Conservation (phyloP, 2,329 filamentous ascomycete species). For the Eutypella sp. region DNA sequence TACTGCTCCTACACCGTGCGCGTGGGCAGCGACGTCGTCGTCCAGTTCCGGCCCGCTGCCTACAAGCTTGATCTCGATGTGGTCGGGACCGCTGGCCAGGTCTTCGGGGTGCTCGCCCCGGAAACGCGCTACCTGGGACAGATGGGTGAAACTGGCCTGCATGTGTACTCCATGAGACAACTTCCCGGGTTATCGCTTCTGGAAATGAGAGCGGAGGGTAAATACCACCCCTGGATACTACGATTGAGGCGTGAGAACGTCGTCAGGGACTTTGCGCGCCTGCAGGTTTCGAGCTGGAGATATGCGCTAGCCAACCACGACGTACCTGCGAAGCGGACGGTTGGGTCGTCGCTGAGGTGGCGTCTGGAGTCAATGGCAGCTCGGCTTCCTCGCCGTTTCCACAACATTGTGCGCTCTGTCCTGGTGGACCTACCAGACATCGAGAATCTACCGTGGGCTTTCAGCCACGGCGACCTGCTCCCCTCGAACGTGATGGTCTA, state of each 20-base stretch:
- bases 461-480: conserved; percentile 58
- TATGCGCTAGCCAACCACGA: conserved; percentile 12
- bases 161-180: conserved; percentile 37
- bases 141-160: conserved; percentile 25
- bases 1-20: conserved; percentile 49
- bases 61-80: conserved; percentile 37
- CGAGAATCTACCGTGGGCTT: conserved; percentile 44
- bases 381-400: conserved; percentile 32
- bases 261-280: conserved; percentile 35
- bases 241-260: conserved; percentile 23
- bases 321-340: conserved; percentile 21
- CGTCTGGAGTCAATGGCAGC: conserved; percentile 33
- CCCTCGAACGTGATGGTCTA: conserved; percentile 53
- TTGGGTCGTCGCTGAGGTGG: conserved; percentile 37
- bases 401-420: conserved; percentile 18
- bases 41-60: conserved; percentile 44
- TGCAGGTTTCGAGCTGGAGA: conserved; percentile 35
- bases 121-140: conserved; percentile 32
- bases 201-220: conserved; percentile 20
- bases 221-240: conserved; percentile 1
- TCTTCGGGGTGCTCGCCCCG: conserved; percentile 40
- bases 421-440: conserved; percentile 29
- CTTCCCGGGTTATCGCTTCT: conserved; percentile 37
- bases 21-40: conserved; percentile 31
- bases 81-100: conserved; percentile 29